Evolutionary conservation across 1,284 basidiomycete genomes (phyloP).

Genomic region (Leccinum subrobustum): DNA sequence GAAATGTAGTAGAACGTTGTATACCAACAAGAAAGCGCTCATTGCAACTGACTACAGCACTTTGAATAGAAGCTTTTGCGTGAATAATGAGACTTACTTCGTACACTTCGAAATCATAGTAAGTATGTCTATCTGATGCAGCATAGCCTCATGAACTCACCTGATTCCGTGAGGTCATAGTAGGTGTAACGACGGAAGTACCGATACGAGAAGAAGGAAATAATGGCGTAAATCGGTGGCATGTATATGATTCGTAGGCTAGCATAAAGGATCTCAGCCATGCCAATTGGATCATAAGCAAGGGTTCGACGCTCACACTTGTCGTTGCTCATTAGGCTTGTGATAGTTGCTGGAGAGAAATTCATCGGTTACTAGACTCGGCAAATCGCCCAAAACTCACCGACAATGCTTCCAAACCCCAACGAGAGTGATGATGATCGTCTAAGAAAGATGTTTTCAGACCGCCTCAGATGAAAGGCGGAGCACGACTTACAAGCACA

Average conservation of each 20-base stretch:
- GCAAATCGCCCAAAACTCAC: conserved; percentile 39
- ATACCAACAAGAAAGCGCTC: conserved; percentile 72
- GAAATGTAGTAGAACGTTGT: conserved; percentile 18
- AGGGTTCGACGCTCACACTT: conserved; percentile 54
- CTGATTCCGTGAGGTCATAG: conserved; percentile 72
- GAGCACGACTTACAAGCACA: conserved; percentile 46
- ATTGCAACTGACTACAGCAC: conserved; percentile 67
- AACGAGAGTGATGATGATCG: conserved; percentile 55
- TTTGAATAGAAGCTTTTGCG: conserved; percentile 32
- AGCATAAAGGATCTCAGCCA: not conserved
- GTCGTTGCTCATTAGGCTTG: conserved; percentile 66
- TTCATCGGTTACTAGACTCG: not conserved
- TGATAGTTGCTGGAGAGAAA: conserved; percentile 55
- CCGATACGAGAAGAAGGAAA: conserved; percentile 87
- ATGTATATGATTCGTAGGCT: conserved; percentile 72
- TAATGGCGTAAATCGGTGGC: conserved; percentile 79
- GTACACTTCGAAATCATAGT: conserved; percentile 32
- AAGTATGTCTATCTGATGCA: not conserved
- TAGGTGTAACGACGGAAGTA: conserved; percentile 83
- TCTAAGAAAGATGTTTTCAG: conserved; percentile 39
- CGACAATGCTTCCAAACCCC: conserved; percentile 59
- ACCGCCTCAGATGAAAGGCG: not conserved
- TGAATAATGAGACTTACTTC: conserved; percentile 30
- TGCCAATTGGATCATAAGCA: not conserved
- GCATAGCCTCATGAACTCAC: conserved; percentile 39